Conservation (phyloP, 352 stramenopile species). For the Pythium angustatum region DNA sequence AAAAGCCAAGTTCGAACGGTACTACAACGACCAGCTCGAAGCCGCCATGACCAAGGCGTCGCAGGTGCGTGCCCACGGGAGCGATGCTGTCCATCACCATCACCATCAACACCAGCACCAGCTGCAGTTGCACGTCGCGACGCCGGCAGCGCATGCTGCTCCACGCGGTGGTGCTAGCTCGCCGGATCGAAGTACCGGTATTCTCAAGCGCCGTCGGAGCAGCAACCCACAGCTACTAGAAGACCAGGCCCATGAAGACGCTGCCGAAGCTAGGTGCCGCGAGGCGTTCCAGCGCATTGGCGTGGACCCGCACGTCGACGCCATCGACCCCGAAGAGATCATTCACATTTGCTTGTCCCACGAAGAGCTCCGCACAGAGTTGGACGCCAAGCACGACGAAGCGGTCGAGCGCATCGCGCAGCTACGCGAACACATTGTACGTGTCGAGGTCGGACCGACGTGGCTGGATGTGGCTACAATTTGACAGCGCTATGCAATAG, state of each 20-base stretch:
- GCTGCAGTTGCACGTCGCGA: too few relatives aligned
- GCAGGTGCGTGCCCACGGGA: neutral
- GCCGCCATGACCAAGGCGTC: slow-evolving; percentile 16
- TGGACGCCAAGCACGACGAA: slow-evolving; percentile 66
- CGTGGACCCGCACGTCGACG: slow-evolving; percentile 53
- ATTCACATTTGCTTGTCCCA: slow-evolving; percentile 65
- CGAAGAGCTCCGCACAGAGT: slow-evolving; percentile 65
- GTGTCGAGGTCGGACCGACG: too few relatives aligned
- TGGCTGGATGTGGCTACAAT: too few relatives aligned
- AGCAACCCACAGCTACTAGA: neutral
- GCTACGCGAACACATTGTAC: slow-evolving; percentile 66
- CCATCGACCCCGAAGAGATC: slow-evolving; percentile 68
- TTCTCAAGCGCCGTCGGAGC: slow-evolving; percentile 23
- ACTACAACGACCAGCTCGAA: slow-evolving; percentile 78
- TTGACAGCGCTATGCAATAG: too few relatives aligned
- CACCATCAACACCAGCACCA: neutral
- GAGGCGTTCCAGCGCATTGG: slow-evolving; percentile 73
- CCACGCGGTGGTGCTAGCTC: too few relatives aligned
- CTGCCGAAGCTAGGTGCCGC: slow-evolving; percentile 37
- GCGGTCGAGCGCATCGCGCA: slow-evolving; percentile 52
- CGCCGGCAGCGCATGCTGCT: too few relatives aligned
- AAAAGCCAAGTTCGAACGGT: slow-evolving; percentile 84
- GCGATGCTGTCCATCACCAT: neutral
- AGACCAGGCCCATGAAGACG: slow-evolving; percentile 19
- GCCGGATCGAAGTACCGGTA: too few relatives aligned